phyloP scores from a whole-genome alignment of 306 rosid species.

The Astragalus glycyphyllos region DNA sequence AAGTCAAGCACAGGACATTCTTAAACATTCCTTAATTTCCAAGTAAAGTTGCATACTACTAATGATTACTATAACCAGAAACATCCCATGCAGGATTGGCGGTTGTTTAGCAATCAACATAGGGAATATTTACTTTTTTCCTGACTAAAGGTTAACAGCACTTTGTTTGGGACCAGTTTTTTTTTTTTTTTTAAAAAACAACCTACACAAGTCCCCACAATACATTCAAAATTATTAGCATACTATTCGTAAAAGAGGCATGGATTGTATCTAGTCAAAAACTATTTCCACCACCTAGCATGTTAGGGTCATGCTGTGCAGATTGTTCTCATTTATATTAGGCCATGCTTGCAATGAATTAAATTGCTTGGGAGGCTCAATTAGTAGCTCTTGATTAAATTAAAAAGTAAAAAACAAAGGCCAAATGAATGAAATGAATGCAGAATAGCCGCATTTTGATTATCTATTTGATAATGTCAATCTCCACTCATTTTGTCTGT shows the following conservation, averaged over 20 bases:
- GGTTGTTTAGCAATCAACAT: background rate
- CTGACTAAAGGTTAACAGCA: background rate
- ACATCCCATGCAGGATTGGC: conserved; percentile 26
- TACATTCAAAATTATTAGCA: too few relatives aligned
- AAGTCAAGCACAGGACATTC: conserved; percentile 12
- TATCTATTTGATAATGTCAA: conserved; percentile 42
- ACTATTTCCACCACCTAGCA: background rate
- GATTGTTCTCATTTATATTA: too few relatives aligned
- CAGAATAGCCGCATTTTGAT: conserved; percentile 35
- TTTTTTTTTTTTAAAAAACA: too few relatives aligned
- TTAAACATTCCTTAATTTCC: conserved; percentile 29
- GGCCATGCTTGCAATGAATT: too few relatives aligned
- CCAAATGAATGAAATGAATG: background rate
- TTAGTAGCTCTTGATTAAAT: too few relatives aligned
- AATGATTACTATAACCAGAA: conserved; percentile 10
- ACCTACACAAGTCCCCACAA: too few relatives aligned
- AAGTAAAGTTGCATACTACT: conserved; percentile 37
- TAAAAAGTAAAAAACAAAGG: background rate
- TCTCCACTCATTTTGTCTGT: conserved; percentile 45
- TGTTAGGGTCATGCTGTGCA: too few relatives aligned
- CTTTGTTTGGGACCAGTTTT: background rate
- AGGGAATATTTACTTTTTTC: background rate
- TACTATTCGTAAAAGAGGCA: too few relatives aligned
- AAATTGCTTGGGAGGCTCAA: too few relatives aligned
- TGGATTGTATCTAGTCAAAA: background rate